Conservation (phyloP, 1,284 basidiomycete species). For the Ceratobasidium theobromae region DNA sequence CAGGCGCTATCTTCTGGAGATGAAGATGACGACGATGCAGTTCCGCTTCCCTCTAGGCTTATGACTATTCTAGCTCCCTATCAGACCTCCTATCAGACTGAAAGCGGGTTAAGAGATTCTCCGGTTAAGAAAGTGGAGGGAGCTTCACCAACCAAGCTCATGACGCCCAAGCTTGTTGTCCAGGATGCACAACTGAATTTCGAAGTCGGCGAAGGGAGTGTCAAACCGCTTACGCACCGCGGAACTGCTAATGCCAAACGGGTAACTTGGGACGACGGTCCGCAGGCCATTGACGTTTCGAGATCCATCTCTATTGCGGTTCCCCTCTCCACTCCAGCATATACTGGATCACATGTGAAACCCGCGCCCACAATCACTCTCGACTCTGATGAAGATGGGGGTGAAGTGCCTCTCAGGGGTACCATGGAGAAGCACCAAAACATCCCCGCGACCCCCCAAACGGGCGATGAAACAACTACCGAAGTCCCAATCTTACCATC, state of each 20-base stretch:
- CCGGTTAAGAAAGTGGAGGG: neutral
- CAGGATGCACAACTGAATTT: neutral
- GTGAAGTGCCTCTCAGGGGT: constrained; percentile 41
- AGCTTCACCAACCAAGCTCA: neutral
- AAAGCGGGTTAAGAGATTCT: neutral
- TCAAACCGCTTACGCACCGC: too few species aligned
- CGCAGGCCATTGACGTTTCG: neutral
- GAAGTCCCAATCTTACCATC: constrained; percentile 4
- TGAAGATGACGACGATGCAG: neutral
- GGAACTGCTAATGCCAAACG: neutral
- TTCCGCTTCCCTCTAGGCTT: constrained; percentile 8
- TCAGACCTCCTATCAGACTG: constrained; percentile 8
- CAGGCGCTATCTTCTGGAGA: constrained; percentile 19
- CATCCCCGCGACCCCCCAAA: neutral
- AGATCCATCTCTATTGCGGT: neutral
- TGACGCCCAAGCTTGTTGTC: neutral
- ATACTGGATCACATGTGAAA: neutral
- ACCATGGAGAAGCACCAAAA: neutral
- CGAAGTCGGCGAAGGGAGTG: neutral
- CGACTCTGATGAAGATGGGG: constrained; percentile 43
- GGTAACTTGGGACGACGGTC: neutral
- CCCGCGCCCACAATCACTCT: neutral
- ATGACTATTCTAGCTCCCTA: constrained; percentile 21
- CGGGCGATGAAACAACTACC: neutral
- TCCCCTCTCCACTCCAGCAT: neutral